Base-by-base conservation (phyloP, 306 rosid species). In the Cucurbita maxima region DNA sequence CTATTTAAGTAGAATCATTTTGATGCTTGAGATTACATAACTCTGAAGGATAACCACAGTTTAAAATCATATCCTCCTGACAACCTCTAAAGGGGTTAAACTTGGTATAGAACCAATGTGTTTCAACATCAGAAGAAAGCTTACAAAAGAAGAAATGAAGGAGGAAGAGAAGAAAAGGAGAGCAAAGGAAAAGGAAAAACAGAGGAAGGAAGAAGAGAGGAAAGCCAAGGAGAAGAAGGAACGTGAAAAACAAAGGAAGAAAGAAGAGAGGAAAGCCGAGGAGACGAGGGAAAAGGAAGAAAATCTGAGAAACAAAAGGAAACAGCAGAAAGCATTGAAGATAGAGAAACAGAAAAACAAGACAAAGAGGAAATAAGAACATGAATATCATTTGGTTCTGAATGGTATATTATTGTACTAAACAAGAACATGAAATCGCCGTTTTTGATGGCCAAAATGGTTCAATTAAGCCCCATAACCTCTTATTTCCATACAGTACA, bases 121-220 rank as follows among this genome's bases (percentile, higher is more conserved):
- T 60, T 84, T 87, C 81, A 81, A 51, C 74, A 53, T 83, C 61
- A 55, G 71, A 36, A 83, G 77, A 80, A 80, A 85, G 51, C 67
- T 78, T 19, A 82, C 74, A 1, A 81, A 67, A 76, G 78, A 84
- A 51, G 96, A 84, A 54, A 34, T 75, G 51, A 84, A 77, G 74
- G 82, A 87, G 85, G 83, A 67, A 12, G 84, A 76, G 58, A 79
- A 58, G 81, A 70, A 55, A 16, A 77, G 61, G 52, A 88, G 69
- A 66, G 83, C 80, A 7, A 78, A 78, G 71, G 59, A 73, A 20
- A 82, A 84, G 62, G 79, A 58, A 19, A 58, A 64, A 18, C 52
- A 18, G 71, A 43, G 16, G 15, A 64, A n/a, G 53, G 71, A 64
- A 43, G 36, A 41, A 41, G 71, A 10, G 34, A 71, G 38, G 36